Evolutionary conservation across 495 filamentous ascomycete species (phyloP).

Genomic region (Aspergillus campestris): DNA sequence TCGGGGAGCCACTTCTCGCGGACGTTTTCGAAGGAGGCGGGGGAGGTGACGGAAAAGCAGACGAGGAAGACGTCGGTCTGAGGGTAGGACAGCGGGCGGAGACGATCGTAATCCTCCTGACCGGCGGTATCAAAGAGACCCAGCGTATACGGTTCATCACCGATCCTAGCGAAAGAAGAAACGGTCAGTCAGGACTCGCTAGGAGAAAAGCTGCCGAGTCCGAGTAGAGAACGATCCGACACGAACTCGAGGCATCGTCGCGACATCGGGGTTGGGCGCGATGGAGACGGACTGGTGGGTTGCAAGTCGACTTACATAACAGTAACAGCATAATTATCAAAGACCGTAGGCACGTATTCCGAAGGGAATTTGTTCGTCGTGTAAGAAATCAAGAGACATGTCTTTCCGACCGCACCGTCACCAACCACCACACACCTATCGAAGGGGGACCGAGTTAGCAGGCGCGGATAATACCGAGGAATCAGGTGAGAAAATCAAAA

Average conservation of each 20-base stretch:
- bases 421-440: conserved; percentile 93
- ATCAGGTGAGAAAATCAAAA: not conserved
- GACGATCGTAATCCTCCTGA: conserved; percentile 98
- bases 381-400: conserved; percentile 96
- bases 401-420: conserved; percentile 98
- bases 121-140: conserved; percentile 97
- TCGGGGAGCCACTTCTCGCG: conserved; percentile 99
- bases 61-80: conserved; percentile 99
- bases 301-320: conserved; percentile 71
- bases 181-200: conserved; percentile 11
- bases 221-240: too few relatives aligned
- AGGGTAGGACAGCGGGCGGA: conserved; percentile 92
- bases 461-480: not conserved
- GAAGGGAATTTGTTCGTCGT: conserved; percentile 99
- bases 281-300: not conserved
- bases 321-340: conserved; percentile 99
- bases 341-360: conserved; percentile 98
- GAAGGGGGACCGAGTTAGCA: conserved; percentile 16
- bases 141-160: conserved; percentile 95
- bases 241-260: too few relatives aligned
- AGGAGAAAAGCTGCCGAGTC: too few relatives aligned
- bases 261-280: too few relatives aligned
- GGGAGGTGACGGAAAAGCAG: conserved; percentile 96
- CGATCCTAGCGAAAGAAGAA: conserved; percentile 60
- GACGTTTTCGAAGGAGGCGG: conserved; percentile 99